Evolutionary conservation across 768 basidiomycete genomes (phyloP).

Genomic region (Tulasnella sp.): DNA sequence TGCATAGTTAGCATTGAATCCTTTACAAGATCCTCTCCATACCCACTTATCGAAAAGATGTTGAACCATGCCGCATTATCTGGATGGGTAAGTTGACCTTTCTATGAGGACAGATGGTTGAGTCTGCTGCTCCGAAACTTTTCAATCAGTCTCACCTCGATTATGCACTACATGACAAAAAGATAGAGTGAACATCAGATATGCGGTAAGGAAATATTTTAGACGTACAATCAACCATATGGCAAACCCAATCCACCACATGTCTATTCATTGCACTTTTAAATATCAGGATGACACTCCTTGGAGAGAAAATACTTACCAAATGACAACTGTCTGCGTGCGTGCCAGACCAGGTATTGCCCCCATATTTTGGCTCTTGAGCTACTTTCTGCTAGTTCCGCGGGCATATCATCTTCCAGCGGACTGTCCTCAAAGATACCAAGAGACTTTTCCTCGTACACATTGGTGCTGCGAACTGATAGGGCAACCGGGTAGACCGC

Average conservation of each 20-base stretch:
- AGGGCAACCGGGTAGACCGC: constrained; percentile 31
- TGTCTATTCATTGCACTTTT: constrained; percentile 39
- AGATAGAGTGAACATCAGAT: neutral
- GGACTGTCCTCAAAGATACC: constrained; percentile 47
- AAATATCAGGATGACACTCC: neutral
- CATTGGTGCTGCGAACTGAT: constrained; percentile 76
- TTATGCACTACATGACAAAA: constrained; percentile 47
- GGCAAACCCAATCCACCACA: constrained; percentile 89
- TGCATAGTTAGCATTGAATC: constrained; percentile 15
- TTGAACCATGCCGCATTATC: constrained; percentile 59
- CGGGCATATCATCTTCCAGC: constrained; percentile 34
- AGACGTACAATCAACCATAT: constrained; percentile 49
- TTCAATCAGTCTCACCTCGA: constrained; percentile 46
- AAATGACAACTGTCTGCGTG: constrained; percentile 79
- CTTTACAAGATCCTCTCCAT: neutral
- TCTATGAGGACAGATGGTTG: constrained; percentile 38
- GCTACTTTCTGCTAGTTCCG: constrained; percentile 36
- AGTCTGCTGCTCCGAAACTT: too few species aligned
- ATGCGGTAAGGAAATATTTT: neutral
- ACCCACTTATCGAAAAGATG: constrained; percentile 62
- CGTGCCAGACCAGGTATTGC: constrained; percentile 67
- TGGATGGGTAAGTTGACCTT: constrained; percentile 42
- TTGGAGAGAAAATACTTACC: constrained; percentile 33
- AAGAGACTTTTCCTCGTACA: constrained; percentile 81
- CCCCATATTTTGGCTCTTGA: constrained; percentile 55